Base-by-base conservation (phyloP, 139 green algal genomes). In the Marvania coccoides region DNA sequence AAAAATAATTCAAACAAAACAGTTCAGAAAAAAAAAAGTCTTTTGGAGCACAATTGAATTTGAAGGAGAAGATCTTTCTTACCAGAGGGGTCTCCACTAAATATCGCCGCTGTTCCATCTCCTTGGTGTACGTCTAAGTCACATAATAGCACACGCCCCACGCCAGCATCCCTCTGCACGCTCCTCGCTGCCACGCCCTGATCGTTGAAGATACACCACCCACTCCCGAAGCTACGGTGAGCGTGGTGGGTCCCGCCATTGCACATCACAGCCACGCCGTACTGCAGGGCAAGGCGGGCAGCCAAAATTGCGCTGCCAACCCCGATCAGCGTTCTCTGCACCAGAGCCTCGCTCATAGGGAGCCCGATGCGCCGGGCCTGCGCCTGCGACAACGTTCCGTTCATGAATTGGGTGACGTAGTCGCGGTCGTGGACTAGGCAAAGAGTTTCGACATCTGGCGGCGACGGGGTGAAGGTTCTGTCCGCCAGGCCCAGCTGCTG, bases 161-260 rank as follows among this genome's bases (percentile, higher is more conserved):
- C 58, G 24, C 39, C 61, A 34, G 34, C 35, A 30, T 81, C 71
- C 12, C 64, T 65, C 39, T 71, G 74, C 29, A 74, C 37, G 2
- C 23, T 24, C 9, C 62, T 61, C 29, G 69, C 61, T 13, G 76
- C 68, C 28, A 80, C 63, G 5, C 54, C 72, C 28, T 63, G 62
- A 47, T 76, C 70, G 54, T 76, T 76, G 23, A 76, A 76, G 2
- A 76, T 72, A 45, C 70, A 76, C 69, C 69, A 76, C 7, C 70
- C 70, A 71, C 29, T 13, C 3, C 79, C 79, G 9, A 73, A 55
- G 5, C 34, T 35, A 7, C 33, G 35, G 51, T 86, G 79, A 6
- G 81, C 81, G 33, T 87, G 81, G 62, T 87, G 81, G 2, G 81
- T 87, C 38, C 81, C 81, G 5, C 81, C 81, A 53, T 85, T 85